These are phyloP conservation scores for Myrmaecium sp. DNA, from an alignment of 2,329 filamentous ascomycete genomes.

Conservation along the genomic window DNA sequence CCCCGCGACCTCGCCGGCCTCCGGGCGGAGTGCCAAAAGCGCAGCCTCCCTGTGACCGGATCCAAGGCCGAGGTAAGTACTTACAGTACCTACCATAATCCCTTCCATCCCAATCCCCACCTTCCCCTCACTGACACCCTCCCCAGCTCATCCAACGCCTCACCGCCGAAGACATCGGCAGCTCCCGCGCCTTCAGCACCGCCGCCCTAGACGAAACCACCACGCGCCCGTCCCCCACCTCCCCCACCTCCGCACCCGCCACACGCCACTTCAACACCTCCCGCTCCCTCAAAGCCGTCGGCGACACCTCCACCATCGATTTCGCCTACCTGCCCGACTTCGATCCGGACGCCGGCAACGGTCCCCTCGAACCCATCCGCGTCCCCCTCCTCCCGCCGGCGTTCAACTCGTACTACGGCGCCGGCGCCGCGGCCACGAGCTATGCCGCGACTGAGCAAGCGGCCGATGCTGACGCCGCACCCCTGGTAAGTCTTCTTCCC, in stretches of 20 bases:
- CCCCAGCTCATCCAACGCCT: constrained; percentile 33
- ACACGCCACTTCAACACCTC: constrained; percentile 45
- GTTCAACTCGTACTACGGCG: constrained; percentile 4
- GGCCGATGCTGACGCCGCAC: background rate
- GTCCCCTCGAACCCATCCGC: constrained; percentile 21
- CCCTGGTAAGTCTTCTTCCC: too few relatives aligned
- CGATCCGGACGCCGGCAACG: constrained; percentile 22
- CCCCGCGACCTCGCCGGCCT: constrained; percentile 35
- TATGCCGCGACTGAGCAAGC: background rate
- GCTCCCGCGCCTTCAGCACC: constrained; percentile 37
- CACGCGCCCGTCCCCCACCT: constrained; percentile 19
- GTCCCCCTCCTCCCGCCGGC: constrained; percentile 32
- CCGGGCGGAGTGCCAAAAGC: constrained; percentile 32
- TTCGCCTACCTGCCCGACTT: constrained; percentile 43
- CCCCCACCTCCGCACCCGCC: constrained; percentile 11
- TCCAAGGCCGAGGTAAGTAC: constrained; percentile 32
- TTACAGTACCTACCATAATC: background rate
- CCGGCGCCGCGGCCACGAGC: constrained; percentile 1
- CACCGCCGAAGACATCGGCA: constrained; percentile 34
- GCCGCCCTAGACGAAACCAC: constrained; percentile 33
- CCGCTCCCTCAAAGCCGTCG: constrained; percentile 36
- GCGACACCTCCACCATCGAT: constrained; percentile 45
- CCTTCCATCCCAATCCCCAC: background rate
- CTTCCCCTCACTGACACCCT: constrained; percentile 3
- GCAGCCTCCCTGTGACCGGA: constrained; percentile 29